phyloP scores from a whole-genome alignment of 2,329 filamentous ascomycete genomes.

The Biscogniauxia sp. region DNA sequence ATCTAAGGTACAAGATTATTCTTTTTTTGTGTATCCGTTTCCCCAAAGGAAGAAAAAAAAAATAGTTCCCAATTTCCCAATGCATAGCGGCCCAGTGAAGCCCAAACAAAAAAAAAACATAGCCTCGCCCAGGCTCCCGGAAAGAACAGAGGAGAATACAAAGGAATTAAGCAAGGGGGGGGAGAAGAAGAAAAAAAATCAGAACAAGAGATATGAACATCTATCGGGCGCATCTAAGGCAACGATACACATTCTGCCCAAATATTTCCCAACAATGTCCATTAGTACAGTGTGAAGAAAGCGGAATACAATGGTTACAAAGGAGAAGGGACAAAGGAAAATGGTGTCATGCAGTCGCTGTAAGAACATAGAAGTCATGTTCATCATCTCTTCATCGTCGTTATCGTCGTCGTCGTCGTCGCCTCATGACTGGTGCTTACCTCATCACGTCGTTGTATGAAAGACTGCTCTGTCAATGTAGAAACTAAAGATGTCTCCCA shows the following conservation, averaged over 20 bases:
- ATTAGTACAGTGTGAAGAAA: background rate
- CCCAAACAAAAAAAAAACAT: background rate
- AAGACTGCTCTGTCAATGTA: background rate
- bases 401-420: background rate
- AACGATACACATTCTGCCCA: background rate
- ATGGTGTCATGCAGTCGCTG: background rate
- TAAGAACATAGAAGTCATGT: background rate
- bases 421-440: background rate
- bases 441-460: background rate
- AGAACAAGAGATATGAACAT: constrained; percentile 1
- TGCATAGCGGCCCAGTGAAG: background rate
- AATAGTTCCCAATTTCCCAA: background rate
- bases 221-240: constrained; percentile 1
- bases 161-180: constrained; percentile 2
- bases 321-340: background rate
- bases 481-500: background rate
- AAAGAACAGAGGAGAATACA: background rate
- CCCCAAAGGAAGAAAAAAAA: too few species aligned
- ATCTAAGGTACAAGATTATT: background rate
- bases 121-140: background rate
- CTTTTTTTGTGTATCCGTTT: background rate
- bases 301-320: background rate
- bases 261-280: background rate
- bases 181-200: constrained; percentile 6
- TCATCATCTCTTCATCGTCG: background rate